Base-by-base conservation (phyloP, 163 green algal genomes). In the Prototheca wickerhamii region DNA sequence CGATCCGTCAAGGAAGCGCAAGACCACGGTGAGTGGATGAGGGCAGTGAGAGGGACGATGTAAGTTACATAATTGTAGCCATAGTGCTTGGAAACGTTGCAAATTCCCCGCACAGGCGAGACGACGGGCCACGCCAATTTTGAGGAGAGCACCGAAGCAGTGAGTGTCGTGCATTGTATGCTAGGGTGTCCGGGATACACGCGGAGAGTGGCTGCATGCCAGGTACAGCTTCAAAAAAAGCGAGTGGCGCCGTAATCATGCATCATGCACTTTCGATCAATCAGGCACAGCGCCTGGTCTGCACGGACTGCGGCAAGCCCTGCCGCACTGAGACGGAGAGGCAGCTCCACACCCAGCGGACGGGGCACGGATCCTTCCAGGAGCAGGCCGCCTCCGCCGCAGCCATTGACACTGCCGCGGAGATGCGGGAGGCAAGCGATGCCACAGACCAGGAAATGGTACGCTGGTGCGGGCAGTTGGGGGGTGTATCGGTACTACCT, bases 291-390 rank as follows among this genome's bases (percentile, higher is more conserved):
- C 77, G 74, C n/a, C 58, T 90, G 40, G 77, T 85, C 25, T 95
- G 88, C 73, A 69, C 52, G 0, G 69, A 75, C 4, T 96, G 88
- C 63, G 79, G 83, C 60, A 95, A 96, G 76, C 79, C 84, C 0
- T 95, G 89, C 76, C 72, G 87, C 21, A 84, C 55, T 4, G 68
- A 85, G 21, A 82, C 76, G 2, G 89, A 96, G 67, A 67, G 75
- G 26, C 81, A 88, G 4, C 58, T 95, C 63, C 89, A 96, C 73
- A 86, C 78, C 42, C 80, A 83, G 55, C 76, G 76, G 51, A 96
- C 89, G 1, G 84, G 85, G 0, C 89, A 96, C 53, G 35, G 64
- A 0, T 65, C 75, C 7, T 95, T 82, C 64, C 72, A 80, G 10
- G 87, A 95, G 53, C 81, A 87, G 77, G 80, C n/a, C n/a, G n/a